These are phyloP conservation scores for Taiozyma sp. DNA, from an alignment of 1,139 yeast species.

Conservation along the genomic window DNA sequence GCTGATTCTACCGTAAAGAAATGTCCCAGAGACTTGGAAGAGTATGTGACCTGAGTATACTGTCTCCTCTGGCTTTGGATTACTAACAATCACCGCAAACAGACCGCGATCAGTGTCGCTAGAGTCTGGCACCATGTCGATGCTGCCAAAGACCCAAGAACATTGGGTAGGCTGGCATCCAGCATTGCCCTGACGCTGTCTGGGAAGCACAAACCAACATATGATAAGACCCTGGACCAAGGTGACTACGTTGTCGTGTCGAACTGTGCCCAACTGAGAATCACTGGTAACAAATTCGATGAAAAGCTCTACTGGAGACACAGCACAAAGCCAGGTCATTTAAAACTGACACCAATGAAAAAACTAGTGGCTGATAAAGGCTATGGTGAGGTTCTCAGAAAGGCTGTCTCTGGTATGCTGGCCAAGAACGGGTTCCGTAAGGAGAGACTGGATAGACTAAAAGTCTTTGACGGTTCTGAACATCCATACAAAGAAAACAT, in stretches of 20 bases:
- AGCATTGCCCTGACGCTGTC: slow-evolving; percentile 82
- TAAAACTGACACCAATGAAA: slow-evolving; percentile 80
- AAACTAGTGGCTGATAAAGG: slow-evolving; percentile 77
- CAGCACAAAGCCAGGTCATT: slow-evolving; percentile 85
- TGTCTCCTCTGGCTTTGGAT: too few species aligned
- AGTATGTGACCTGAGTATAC: slow-evolving; percentile 19
- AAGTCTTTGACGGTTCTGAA: slow-evolving; percentile 82
- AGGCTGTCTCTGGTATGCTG: slow-evolving; percentile 94
- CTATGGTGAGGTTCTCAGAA: slow-evolving; percentile 70
- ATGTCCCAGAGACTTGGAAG: slow-evolving; percentile 37
- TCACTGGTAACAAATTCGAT: slow-evolving; percentile 79
- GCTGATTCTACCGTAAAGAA: not conserved
- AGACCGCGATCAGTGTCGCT: slow-evolving; percentile 55
- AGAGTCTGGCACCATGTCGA: slow-evolving; percentile 97
- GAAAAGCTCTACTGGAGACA: slow-evolving; percentile 92
- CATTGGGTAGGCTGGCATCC: slow-evolving; percentile 90
- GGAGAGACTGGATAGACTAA: slow-evolving; percentile 75
- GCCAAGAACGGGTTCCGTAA: slow-evolving; percentile 87
- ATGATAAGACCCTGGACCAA: slow-evolving; percentile 69
- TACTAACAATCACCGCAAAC: not conserved
- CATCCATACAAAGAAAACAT: slow-evolving; percentile 84
- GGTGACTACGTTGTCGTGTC: slow-evolving; percentile 98
- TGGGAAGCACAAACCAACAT: slow-evolving; percentile 96
- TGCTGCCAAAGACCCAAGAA: slow-evolving; percentile 75
- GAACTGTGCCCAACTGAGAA: slow-evolving; percentile 75